Base-by-base conservation (phyloP, 495 filamentous ascomycete species). In the Beverwykella pulmonaria region DNA sequence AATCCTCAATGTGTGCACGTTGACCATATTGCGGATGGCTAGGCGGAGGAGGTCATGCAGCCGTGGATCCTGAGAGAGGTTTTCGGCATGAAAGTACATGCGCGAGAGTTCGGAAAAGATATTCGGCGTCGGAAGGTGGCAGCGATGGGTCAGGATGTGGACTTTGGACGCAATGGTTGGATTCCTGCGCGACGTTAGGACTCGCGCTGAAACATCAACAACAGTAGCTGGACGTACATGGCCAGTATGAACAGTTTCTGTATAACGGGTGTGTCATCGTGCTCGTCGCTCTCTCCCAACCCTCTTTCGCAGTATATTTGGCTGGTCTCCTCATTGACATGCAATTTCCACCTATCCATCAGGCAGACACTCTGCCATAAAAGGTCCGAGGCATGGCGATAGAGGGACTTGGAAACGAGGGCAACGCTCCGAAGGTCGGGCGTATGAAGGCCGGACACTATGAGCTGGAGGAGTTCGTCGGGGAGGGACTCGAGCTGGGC, bases 231-330 rank as follows among this genome's bases (percentile, higher is more conserved):
- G 59, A 66, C 68, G 0, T 70, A 74, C 74, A 23, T 69, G 10
- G 70, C 68, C 50, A 75, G 58, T 12, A 72, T 56, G 12, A 67
- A 46, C 44, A 77, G 56, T 53, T 70, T 73, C 53, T 68, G 64
- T 19, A 75, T 70, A 23, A 75, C 61, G 23, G 72, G 75, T 30
- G 70, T 75, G 49, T 77, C 75, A 58, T 77, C 73, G 62, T 77
- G 75, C 29, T 75, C 68, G 58, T 77, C 73, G 5, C 47, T 25
- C 17, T 62, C 44, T 23, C 52, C 32, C 53, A 60, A 39, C 61
- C 53, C 47, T 58, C 48, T 3, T 19, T 59, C 63, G 7, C 53
- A 30, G 14, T 36, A 60, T 15, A 55, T 20, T 12, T 55, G 32
- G n/a, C 25, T 26, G 10, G 50, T 54, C 10, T 34, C 23, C 8